phyloP scores from a whole-genome alignment of 441 rosid genomes.

The Manihot esculenta region DNA sequence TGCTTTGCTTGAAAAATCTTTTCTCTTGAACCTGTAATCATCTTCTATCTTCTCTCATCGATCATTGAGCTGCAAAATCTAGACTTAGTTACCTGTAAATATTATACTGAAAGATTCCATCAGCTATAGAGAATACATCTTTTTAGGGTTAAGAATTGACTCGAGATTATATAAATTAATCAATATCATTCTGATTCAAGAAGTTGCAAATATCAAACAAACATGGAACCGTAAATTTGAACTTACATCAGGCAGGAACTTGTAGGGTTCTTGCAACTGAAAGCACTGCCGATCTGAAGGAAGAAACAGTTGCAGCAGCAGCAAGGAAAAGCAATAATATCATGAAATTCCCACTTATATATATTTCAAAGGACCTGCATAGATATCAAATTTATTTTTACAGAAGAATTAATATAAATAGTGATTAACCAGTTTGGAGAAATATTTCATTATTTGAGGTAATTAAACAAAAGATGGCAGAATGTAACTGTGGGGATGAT shows the following conservation, averaged over 20 bases:
- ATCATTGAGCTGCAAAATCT: constrained; percentile 15
- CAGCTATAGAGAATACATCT: too few relatives aligned
- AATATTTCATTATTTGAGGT: constrained; percentile 12
- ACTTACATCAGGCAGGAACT: constrained; percentile 36
- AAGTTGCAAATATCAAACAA: background rate
- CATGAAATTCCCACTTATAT: constrained; percentile 14
- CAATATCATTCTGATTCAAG: background rate
- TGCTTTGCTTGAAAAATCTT: constrained; percentile 49
- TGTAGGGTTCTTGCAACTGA: constrained; percentile 19
- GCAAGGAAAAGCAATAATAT: constrained; percentile 15
- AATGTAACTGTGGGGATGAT: constrained; percentile 26
- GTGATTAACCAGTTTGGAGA: too few relatives aligned
- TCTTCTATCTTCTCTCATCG: constrained; percentile 37
- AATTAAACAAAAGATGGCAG: constrained; percentile 27
- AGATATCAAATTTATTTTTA: too few relatives aligned
- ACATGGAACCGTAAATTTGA: background rate
- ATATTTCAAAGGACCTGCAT: too few relatives aligned
- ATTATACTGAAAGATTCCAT: background rate
- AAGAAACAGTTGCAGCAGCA: constrained; percentile 12
- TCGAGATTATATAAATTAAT: background rate
- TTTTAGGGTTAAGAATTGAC: constrained; percentile 6
- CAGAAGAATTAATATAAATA: too few relatives aligned
- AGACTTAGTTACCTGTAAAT: constrained; percentile 9
- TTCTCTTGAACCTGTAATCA: constrained; percentile 47
- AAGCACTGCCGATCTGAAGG: background rate